Evolutionary conservation across 2,329 filamentous ascomycete species (phyloP).

Genomic region (Elsinoe necatrix): DNA sequence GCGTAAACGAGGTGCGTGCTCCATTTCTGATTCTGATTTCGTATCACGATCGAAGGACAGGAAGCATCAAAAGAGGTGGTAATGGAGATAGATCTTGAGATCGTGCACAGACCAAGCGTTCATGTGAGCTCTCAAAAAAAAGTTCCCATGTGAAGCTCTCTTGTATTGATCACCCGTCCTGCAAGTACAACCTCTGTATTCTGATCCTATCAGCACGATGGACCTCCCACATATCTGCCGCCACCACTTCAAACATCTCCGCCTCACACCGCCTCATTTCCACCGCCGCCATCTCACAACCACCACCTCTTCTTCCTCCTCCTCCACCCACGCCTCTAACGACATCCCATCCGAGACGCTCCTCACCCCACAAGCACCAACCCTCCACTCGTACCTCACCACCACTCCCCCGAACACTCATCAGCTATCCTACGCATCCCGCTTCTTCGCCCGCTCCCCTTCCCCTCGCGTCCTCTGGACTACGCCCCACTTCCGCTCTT

Average conservation of each 20-base stretch:
- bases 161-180: too few relatives aligned
- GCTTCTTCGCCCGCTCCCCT: conserved; percentile 38
- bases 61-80: not conserved
- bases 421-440: conserved; percentile 34
- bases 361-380: conserved; percentile 24
- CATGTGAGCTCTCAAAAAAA: conserved; percentile 8
- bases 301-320: conserved; percentile 3
- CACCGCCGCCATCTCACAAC: not conserved
- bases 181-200: too few relatives aligned
- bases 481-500: conserved; percentile 50
- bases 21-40: conserved; percentile 24
- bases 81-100: not conserved
- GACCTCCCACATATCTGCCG: not conserved
- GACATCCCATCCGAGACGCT: conserved; percentile 17
- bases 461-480: conserved; percentile 50
- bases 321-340: not conserved
- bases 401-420: conserved; percentile 26
- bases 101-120: not conserved
- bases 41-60: not conserved
- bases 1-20: conserved; percentile 44
- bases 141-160: not conserved
- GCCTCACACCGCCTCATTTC: not conserved
- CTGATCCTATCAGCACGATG: not conserved
- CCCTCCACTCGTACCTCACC: conserved; percentile 28
- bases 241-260: not conserved